Evolutionary conservation across 2,329 filamentous ascomycete genomes (phyloP), one percentile per base, ranked within the genome.

Genomic region (Aurifilum marmelostoma): DNA sequence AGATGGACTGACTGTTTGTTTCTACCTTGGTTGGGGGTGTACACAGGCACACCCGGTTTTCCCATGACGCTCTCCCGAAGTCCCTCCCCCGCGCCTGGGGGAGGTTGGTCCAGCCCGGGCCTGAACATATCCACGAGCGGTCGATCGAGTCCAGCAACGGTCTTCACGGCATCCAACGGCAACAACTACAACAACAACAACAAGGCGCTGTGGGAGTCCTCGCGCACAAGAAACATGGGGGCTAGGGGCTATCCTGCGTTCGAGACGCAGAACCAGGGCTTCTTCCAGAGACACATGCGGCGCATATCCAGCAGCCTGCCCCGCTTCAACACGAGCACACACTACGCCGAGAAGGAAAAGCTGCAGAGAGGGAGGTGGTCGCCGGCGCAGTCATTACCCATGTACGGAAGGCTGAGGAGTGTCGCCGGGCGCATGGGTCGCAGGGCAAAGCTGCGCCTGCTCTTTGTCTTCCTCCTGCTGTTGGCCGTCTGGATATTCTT

Each of bases 101-200:
- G 93, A 77, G 94, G 94, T 75, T 97, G 95, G 94, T 89, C 92
- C 68, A 96, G 91, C 80, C 93, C 92, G 67, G 92, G 90, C 72
- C 85, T 93, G 77, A 91, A 88, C 76, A 89, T 91, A 71, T 89
- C 88, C 73, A 79, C 82, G 69, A 92, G 91, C 78, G 91, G 91
- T 71, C 86, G 87, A 73, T 88, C 88, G 50, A 93, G 89, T 77
- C 91, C 92, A 74, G 82, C 80, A 76, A 85, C 80, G 77, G 80
- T 75, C 79, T 85, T 80, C 76, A 81, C 74, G 32, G 43, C 59
- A 18, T 75, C 83, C 68, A 87, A 85, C 77, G 85, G 86, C 70
- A 84, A 83, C 66, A 67, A 39, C 37, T 12, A 39, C 37, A 11
- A 39, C 37, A 43, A 7, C 37, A 43, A 7, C 41, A 84, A 83